Conservation (phyloP, 177 flowering plant species). For the Tripterygium wilfordii region DNA sequence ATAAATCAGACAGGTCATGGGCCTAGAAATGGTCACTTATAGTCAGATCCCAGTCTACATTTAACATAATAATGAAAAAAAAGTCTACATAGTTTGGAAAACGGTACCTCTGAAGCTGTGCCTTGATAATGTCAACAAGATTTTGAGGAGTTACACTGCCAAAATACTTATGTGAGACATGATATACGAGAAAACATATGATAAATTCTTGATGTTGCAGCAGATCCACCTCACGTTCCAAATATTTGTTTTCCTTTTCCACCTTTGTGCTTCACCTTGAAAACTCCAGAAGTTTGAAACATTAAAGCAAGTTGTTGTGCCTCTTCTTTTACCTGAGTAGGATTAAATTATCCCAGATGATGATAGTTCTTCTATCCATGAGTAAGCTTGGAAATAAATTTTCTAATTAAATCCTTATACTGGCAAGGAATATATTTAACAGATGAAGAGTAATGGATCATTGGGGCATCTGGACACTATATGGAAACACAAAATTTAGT, state of each 20-base stretch:
- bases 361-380: no score
- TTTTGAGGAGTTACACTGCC: slow-evolving; percentile 87
- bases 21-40: no score
- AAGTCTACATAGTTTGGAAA: not conserved
- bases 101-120: slow-evolving; percentile 79
- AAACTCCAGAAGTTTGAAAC: slow-evolving; percentile 89
- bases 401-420: no score
- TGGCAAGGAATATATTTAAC: no score
- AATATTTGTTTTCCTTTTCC: slow-evolving; percentile 93
- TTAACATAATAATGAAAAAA: no score
- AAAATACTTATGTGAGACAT: slow-evolving; percentile 13
- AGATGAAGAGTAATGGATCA: no score
- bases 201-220: not conserved
- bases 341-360: not conserved
- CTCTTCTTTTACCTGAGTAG: slow-evolving; percentile 84
- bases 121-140: slow-evolving; percentile 91
- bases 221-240: slow-evolving; percentile 53
- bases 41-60: no score
- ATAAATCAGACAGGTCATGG: no score
- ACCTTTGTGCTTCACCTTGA: slow-evolving; percentile 89
- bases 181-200: not conserved
- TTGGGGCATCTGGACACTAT: no score
- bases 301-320: slow-evolving; percentile 79
- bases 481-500: no score
- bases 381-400: no score